phyloP scores from a whole-genome alignment of 2,329 filamentous ascomycete genomes.

The Curvularia hawaiiensis region DNA sequence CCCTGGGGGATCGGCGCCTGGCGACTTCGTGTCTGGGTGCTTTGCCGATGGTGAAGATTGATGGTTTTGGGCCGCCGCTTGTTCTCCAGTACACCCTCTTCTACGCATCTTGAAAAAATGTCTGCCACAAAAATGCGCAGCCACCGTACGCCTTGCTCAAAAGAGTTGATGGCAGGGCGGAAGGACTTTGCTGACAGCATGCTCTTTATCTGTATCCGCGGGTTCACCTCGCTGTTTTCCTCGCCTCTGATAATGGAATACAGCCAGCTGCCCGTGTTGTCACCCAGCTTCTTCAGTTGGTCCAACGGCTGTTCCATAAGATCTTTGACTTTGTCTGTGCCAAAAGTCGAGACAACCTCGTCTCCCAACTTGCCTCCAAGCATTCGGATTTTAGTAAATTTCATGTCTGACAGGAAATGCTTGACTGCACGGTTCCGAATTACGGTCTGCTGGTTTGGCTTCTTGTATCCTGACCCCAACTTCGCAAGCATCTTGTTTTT shows the following conservation, averaged over 20 bases:
- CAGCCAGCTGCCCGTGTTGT: conserved; percentile 85
- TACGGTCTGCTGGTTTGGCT: conserved; percentile 94
- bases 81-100: conserved; percentile 88
- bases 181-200: conserved; percentile 99
- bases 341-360: conserved; percentile 79
- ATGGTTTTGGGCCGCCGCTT: conserved; percentile 85
- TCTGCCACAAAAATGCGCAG: conserved; percentile 89
- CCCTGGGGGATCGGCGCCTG: conserved; percentile 78
- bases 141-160: conserved; percentile 83
- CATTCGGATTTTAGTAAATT: conserved; percentile 93
- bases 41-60: conserved; percentile 80
- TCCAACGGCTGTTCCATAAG: conserved; percentile 74
- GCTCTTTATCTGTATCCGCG: conserved; percentile 90
- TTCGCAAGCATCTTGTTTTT: conserved; percentile 96
- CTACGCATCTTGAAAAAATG: conserved; percentile 85
- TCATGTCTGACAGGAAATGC: conserved; percentile 81
- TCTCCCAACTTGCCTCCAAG: conserved; percentile 95
- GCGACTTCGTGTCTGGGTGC: conserved; percentile 74
- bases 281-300: conserved; percentile 77
- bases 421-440: conserved; percentile 82
- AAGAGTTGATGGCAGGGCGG: conserved; percentile 76
- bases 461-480: conserved; percentile 87
- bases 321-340: conserved; percentile 78
- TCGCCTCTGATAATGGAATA: conserved; percentile 84
- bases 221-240: conserved; percentile 86